Percentiles rank a stretch among this genome's conserved stretches.
Conservation (phyloP, 176 grass and related monocot genomes). For the Oropetium thomaeum region DNA sequence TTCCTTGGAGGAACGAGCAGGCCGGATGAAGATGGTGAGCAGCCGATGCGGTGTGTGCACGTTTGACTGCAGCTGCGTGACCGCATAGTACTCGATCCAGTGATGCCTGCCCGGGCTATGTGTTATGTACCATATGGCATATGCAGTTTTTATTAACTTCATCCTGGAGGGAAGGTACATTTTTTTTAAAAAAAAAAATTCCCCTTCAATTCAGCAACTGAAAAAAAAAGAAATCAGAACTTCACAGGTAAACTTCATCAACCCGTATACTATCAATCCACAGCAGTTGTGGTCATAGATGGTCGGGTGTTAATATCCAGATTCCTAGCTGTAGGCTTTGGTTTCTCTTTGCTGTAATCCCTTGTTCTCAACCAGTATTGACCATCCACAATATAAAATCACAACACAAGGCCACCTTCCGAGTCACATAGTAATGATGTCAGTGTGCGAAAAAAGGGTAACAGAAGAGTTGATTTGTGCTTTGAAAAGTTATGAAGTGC, state of each 20-base stretch:
- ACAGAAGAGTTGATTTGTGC: not conserved
- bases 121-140: too few species aligned
- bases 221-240: not conserved
- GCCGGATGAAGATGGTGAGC: too few species aligned
- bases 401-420: not conserved
- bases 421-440: not conserved
- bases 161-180: not conserved
- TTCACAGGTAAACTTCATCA: not conserved
- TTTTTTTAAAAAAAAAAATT: too few species aligned
- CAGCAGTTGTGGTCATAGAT: not conserved
- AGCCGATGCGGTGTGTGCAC: too few species aligned
- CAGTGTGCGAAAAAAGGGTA: not conserved
- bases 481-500: not conserved
- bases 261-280: not conserved
- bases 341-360: not conserved
- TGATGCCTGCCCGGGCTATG: too few species aligned
- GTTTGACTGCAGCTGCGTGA: too few species aligned
- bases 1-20: too few species aligned
- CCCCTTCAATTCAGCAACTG: too few species aligned
- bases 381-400: conserved; percentile 6
- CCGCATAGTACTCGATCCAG: too few species aligned
- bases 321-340: not conserved
- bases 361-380: not conserved
- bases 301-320: not conserved
- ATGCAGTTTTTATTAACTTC: too few species aligned